Base-by-base conservation (phyloP, 2,329 filamentous ascomycete genomes). In the Furcasterigmium sp. region DNA sequence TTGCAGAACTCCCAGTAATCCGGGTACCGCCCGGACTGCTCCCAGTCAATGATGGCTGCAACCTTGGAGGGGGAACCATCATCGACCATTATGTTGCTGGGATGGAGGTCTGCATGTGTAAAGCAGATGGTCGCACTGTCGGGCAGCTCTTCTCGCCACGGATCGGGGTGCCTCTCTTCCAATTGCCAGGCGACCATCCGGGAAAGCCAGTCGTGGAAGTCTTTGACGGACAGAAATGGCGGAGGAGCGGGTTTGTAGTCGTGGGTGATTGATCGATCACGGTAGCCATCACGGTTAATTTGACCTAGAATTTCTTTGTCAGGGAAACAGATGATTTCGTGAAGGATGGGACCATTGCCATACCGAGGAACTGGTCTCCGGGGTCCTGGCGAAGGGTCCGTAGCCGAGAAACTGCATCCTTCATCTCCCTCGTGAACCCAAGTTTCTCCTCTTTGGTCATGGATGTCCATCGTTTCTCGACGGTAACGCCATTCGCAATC, bases 1-100 rank as follows among this genome's bases (percentile, higher is more conserved):
- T 52, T 50, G 44, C 26, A 17, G 10, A 47, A 50, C 34, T 50
- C 48, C 46, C 42, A 50, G 35, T 44, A 48, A 4, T 29, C 21
- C 3, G 50, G 48, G 5, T 44, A 47, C 28, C 43, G 47, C 10
- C 48, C 46, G 13, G 42, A 21, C 20, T 50, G 41, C 3, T 39
- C 43, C 44, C 38, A 47, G 20, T 48, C 39, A 9, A 40, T 35
- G n/a, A 52, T 38, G 4, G 39, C 48, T 5, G 41, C 39, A 5
- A 50, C 20, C 7, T 45, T 15, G 5, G 11, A 15, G 5, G 37
- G 21, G 11, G 5, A 18, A 4, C 15, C 17, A 2, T 15, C 3
- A 8, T 15, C 9, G 3, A 39, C 21, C 13, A 39, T 25, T 5
- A 39, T 39, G 19, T 37, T 37, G 37, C 21, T 29, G 9, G 23